Evolutionary conservation across 2,329 filamentous ascomycete species (phyloP), one percentile per base, ranked within the genome.

Genomic region (Exophiala sp.): DNA sequence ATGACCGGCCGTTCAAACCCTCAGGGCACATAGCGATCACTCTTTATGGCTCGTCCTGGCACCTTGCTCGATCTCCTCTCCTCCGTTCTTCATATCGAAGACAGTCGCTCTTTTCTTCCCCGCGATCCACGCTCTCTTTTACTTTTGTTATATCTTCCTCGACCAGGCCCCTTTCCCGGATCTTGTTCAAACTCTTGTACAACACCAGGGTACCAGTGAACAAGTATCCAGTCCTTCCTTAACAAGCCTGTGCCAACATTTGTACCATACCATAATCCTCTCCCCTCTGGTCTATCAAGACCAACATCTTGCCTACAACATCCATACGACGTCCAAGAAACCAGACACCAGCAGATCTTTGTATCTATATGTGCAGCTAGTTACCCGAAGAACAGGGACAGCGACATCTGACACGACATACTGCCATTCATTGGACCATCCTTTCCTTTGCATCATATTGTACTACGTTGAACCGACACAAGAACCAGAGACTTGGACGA

Each of bases 191-290:
- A 53, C 39, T 40, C 39, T 45, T 59, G 55, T 59, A 58, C 53
- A 54, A 59, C 51, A 58, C 50, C 42, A 48, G 27, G 51, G 51
- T 54, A 48, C 49, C 41, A 46, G 32, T 59, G 58, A 60, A 59
- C 58, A 58, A 37, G 34, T 53, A 52, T 59, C 57, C 57, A 58
- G 57, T 59, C 57, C 56, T 61, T 59, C 57, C 45, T 60, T 61
- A 47, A 29, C 32, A 48, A 48, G 52, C 58, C 55, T 58, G 55
- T 58, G 51, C 47, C 53, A 55, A 53, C 49, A 50, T 55, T 55
- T 55, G 34, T 54, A 54, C 32, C 48, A 56, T 51, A 58, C 34
- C 52, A 50, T 55, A 50, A 48, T 55, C 52, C 7, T n/a, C 19
- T 24, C 10, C 13, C 42, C 11, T 57, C 16, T 39, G n/a, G n/a